Conservation (phyloP, 176 grass and related monocot species). For the Canna indica region DNA sequence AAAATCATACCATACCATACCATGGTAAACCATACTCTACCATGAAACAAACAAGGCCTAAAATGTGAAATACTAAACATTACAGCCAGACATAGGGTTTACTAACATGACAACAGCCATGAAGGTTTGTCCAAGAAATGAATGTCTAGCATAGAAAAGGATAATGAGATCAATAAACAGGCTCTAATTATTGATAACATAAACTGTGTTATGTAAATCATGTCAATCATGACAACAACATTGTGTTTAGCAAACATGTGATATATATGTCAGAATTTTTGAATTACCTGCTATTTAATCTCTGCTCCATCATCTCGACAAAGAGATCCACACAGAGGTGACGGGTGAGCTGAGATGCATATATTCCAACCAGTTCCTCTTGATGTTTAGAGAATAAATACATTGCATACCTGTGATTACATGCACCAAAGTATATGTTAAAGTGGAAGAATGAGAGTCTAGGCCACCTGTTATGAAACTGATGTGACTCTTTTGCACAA, state of each 20-base stretch:
- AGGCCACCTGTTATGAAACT: background rate
- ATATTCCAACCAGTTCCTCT: slow-evolving; percentile 90
- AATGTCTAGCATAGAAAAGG: background rate
- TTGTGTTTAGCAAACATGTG: background rate
- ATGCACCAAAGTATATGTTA: background rate
- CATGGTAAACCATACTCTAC: too few species aligned
- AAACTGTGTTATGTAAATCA: background rate
- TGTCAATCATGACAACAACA: background rate
- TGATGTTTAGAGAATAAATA: slow-evolving; percentile 87
- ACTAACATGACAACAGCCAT: background rate
- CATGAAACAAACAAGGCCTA: too few species aligned
- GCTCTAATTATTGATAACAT: background rate
- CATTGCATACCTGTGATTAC: slow-evolving; percentile 73
- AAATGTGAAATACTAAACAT: too few species aligned
- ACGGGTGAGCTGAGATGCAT: slow-evolving; percentile 78
- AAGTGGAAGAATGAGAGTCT: background rate
- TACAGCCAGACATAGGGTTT: too few species aligned
- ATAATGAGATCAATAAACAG: background rate
- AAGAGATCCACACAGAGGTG: slow-evolving; percentile 85
- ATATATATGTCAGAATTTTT: slow-evolving; percentile 1
- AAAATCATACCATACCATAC: too few species aligned
- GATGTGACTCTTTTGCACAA: background rate
- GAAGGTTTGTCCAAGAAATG: background rate
- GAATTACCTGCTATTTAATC: slow-evolving; percentile 72
- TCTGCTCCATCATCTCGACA: slow-evolving; percentile 89